Evolutionary conservation across 106 monocot species (phyloP).

Genomic region (Phalaenopsis equestris): DNA sequence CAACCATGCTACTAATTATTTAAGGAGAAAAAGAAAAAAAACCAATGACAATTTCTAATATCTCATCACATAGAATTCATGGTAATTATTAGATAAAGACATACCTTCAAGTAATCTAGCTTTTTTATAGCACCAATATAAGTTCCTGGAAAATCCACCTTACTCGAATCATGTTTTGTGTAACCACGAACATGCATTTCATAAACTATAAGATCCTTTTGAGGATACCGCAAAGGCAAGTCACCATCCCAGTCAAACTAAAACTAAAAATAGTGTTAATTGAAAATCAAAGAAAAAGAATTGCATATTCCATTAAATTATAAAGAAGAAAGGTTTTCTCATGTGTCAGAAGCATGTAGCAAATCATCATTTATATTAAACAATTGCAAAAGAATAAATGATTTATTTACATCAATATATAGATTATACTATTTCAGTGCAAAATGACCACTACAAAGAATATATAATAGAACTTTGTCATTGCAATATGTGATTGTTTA

Average conservation of each 20-base stretch:
- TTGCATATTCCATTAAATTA: neutral
- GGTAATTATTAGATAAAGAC: neutral
- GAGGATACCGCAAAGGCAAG: conserved; percentile 43
- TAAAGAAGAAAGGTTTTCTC: neutral
- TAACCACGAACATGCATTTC: conserved; percentile 95
- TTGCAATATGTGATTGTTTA: neutral
- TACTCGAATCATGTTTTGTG: conserved; percentile 80
- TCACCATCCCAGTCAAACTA: conserved; percentile 99
- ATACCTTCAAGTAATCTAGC: conserved; percentile 79
- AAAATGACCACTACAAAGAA: neutral
- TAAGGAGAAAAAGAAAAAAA: neutral
- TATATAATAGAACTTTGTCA: neutral
- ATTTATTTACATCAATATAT: neutral
- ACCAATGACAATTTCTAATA: neutral
- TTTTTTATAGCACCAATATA: conserved; percentile 67
- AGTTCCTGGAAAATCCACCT: conserved; percentile 66
- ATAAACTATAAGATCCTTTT: conserved; percentile 75
- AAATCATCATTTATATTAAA: neutral
- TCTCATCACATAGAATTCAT: neutral
- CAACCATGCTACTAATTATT: neutral
- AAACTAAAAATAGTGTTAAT: conserved; percentile 33
- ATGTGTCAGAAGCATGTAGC: neutral
- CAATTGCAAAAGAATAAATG: neutral
- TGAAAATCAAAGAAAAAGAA: neutral
- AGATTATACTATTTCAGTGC: neutral